These are phyloP conservation scores for Halophytophthora polymorphica DNA, from an alignment of 352 stramenopile genomes.

Conservation along the genomic window DNA sequence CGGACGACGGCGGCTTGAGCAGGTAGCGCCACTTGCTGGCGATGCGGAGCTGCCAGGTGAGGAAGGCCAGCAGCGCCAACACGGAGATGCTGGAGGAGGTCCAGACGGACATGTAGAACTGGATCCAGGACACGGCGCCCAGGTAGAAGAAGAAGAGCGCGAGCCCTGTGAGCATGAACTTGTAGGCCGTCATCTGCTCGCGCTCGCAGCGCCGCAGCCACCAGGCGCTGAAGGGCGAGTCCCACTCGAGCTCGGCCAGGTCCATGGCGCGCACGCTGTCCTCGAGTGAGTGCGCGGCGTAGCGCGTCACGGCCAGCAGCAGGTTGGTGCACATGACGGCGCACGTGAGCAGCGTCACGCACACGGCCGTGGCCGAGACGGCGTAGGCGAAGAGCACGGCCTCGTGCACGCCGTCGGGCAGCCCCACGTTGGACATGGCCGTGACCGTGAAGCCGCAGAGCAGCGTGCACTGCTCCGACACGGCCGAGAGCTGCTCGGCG, in stretches of 20 bases:
- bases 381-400: constrained; percentile 46
- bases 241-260: constrained; percentile 40
- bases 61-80: constrained; percentile 42
- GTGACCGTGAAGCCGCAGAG: constrained; percentile 70
- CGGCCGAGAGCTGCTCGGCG: constrained; percentile 63
- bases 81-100: constrained; percentile 43
- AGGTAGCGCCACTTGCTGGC: constrained; percentile 77
- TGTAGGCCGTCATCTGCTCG: constrained; percentile 70
- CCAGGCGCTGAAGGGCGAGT: constrained; percentile 62
- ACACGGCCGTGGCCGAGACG: constrained; percentile 47
- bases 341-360: constrained; percentile 49
- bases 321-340: constrained; percentile 70
- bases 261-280: constrained; percentile 46
- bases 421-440: constrained; percentile 57
- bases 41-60: constrained; percentile 69
- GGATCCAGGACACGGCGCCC: constrained; percentile 56
- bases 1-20: constrained; percentile 36
- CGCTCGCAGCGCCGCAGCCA: constrained; percentile 65
- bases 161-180: constrained; percentile 64
- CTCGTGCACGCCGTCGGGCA: constrained; percentile 28
- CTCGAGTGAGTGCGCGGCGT: constrained; percentile 50
- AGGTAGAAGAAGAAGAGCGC: constrained; percentile 75
- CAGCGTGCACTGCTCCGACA: constrained; percentile 66
- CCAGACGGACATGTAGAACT: constrained; percentile 52
- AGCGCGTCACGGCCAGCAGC: constrained; percentile 65